A percentile compares a stretch with the other conserved stretches of the same genome.
Evolutionary conservation across 306 rosid genomes (phyloP).

Genomic region (Prunus mira): DNA sequence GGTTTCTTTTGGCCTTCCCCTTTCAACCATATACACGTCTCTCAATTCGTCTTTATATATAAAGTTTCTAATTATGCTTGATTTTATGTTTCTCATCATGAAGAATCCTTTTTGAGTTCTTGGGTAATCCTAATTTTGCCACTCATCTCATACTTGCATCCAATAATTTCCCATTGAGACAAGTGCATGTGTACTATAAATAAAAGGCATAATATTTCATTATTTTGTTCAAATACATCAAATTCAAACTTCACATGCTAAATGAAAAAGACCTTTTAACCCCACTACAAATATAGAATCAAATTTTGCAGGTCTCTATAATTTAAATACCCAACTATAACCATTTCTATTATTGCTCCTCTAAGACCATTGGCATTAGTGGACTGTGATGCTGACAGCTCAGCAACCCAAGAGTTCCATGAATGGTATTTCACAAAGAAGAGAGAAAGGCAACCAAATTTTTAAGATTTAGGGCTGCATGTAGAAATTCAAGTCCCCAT

Average conservation of each 20-base stretch:
- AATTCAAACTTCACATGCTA: not conserved
- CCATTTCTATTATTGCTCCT: not conserved
- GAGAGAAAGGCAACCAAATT: not conserved
- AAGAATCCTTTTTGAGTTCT: not conserved
- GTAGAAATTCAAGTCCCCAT: not conserved
- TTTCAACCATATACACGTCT: not conserved
- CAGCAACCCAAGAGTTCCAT: not conserved
- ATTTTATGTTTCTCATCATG: not conserved
- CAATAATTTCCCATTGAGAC: not conserved
- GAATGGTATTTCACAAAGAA: too few species aligned
- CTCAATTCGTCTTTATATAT: not conserved
- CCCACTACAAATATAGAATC: slow-evolving; percentile 1
- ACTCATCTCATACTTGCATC: not conserved
- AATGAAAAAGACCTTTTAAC: not conserved
- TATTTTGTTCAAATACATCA: not conserved
- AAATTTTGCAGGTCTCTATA: not conserved
- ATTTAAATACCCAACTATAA: not conserved
- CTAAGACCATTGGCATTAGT: not conserved
- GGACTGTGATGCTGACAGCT: slow-evolving; percentile 2
- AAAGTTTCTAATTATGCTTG: not conserved
- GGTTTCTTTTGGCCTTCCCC: not conserved
- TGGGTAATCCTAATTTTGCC: not conserved
- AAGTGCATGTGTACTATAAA: not conserved
- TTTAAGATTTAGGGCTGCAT: not conserved
- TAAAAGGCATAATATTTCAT: not conserved